A percentile compares a stretch with the other conserved stretches of the same genome.
Evolutionary conservation across 495 filamentous ascomycete species (phyloP).

Genomic region (Aspergillus baeticus): DNA sequence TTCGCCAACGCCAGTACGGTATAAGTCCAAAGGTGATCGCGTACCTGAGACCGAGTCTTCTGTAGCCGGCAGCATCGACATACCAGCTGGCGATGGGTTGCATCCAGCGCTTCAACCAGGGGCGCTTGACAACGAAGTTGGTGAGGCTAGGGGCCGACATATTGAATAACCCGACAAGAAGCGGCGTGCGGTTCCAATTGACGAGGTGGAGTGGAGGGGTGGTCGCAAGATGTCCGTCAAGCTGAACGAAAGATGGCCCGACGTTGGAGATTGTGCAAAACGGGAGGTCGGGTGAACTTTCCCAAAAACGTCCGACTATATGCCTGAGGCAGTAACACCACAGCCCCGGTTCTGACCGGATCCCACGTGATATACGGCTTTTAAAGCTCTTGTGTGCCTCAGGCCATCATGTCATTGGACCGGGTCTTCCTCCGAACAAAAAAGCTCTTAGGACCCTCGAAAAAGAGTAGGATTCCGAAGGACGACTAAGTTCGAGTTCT

Average conservation of each 20-base stretch:
- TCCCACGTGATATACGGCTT: slow-evolving; percentile 9
- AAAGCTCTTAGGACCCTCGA: background rate
- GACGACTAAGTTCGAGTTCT: no score
- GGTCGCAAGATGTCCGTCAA: slow-evolving; percentile 33
- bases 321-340: slow-evolving; percentile 20
- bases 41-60: slow-evolving; percentile 89
- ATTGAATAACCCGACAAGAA: slow-evolving; percentile 36
- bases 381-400: slow-evolving; percentile 22
- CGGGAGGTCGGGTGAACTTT: slow-evolving; percentile 35
- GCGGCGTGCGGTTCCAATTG: slow-evolving; percentile 27
- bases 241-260: slow-evolving; percentile 42
- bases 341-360: slow-evolving; percentile 3
- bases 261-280: slow-evolving; percentile 52
- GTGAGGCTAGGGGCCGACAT: slow-evolving; percentile 76
- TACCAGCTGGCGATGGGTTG: slow-evolving; percentile 83
- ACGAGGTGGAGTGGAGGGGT: slow-evolving; percentile 25
- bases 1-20: slow-evolving; percentile 3
- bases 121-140: slow-evolving; percentile 71
- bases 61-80: slow-evolving; percentile 80
- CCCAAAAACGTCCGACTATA: slow-evolving; percentile 31
- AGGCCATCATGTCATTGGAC: slow-evolving; percentile 21
- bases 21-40: slow-evolving; percentile 16
- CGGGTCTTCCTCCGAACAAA: slow-evolving; percentile 5
- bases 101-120: slow-evolving; percentile 78
- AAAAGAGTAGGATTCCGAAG: background rate